Base-by-base conservation (phyloP, 805 yeast species). In the Saccharomycopsis javanensis region DNA sequence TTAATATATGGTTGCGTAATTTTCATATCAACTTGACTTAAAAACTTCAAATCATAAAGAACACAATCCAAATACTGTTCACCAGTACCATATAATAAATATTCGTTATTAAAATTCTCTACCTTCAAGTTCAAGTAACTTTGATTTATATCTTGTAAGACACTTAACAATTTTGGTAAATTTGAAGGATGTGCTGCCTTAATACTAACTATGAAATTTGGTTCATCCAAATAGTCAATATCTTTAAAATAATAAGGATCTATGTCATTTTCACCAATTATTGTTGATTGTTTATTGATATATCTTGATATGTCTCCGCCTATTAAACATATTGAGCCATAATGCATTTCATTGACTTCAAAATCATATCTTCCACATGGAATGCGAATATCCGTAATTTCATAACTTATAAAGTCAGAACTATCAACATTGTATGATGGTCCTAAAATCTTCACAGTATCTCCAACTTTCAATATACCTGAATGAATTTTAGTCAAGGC, bases 11-110 rank as follows among this genome's bases (percentile, higher is more conserved):
- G 96, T 65, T 85, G 94, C 52, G 97, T 86, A 1, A 89, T 85
- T 66, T 84, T 86, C 56, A 94, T 80, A 54, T 84, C 86, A 42
- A 90, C 75, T 23, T 79, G 79, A 0, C 85, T 77, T 33, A 79
- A 72, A 28, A 73, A 68, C 61, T 97, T 73, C 50, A 94, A 69
- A 65, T 89, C 97, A 67, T 84, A 86, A 42, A 94, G 69, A 25
- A 86, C 71, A 63, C 94, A 87, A 68, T 94, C 98, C 69, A 94
- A 68, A 65, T 88, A 88, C 16, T 92, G 64, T 66, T 94, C 98
- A 5, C 99, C 99, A 8, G 88, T 80, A 0, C 94, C 97, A 28
- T 83, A 65, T 0, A 94, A 67, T 1, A 83, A 82, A 66, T 86
- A 88, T 64, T 90, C 97, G 1, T 97, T 97, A 54, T 91, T 85